Conservation (phyloP, 1,284 basidiomycete species). For the Ceratobasidium sp. region DNA sequence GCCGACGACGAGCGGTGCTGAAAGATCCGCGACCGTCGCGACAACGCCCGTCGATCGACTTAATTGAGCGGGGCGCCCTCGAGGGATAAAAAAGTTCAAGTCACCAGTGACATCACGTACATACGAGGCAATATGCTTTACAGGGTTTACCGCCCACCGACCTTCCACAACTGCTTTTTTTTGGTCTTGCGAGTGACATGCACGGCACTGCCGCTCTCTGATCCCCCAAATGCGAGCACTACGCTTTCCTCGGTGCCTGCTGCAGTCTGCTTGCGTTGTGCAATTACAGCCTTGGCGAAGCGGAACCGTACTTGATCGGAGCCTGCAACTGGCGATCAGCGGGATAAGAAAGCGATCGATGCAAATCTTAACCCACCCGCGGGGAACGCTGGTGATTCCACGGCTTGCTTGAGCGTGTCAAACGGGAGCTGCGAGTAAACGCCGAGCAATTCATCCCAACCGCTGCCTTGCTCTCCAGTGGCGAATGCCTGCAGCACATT, state of each 20-base stretch:
- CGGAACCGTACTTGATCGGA: conserved; percentile 87
- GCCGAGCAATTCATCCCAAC: conserved; percentile 71
- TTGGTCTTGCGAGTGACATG: conserved; percentile 87
- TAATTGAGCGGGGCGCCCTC: conserved; percentile 5
- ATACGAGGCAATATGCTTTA: conserved; percentile 30
- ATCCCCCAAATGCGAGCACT: conserved; percentile 84
- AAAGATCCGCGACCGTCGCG: conserved; percentile 6
- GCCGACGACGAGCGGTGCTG: neutral
- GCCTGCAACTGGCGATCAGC: conserved; percentile 60
- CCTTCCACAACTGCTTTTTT: conserved; percentile 87
- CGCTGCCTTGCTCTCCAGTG: conserved; percentile 47
- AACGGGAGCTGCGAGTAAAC: conserved; percentile 82
- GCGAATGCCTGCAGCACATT: conserved; percentile 63
- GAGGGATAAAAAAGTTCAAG: neutral
- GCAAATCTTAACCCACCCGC: conserved; percentile 33
- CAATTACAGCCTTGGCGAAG: conserved; percentile 89
- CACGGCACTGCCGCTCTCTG: conserved; percentile 77
- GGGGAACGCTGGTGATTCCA: conserved; percentile 80
- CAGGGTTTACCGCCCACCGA: conserved; percentile 61
- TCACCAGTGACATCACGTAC: conserved; percentile 25
- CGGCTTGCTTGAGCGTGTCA: conserved; percentile 81
- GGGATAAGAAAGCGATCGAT: conserved; percentile 23
- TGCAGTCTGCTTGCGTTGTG: conserved; percentile 70
- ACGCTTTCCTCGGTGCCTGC: conserved; percentile 70
- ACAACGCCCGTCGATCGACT: neutral